phyloP scores from a whole-genome alignment of 2,329 filamentous ascomycete species.

The Phaeophleospora eucalypticola region DNA sequence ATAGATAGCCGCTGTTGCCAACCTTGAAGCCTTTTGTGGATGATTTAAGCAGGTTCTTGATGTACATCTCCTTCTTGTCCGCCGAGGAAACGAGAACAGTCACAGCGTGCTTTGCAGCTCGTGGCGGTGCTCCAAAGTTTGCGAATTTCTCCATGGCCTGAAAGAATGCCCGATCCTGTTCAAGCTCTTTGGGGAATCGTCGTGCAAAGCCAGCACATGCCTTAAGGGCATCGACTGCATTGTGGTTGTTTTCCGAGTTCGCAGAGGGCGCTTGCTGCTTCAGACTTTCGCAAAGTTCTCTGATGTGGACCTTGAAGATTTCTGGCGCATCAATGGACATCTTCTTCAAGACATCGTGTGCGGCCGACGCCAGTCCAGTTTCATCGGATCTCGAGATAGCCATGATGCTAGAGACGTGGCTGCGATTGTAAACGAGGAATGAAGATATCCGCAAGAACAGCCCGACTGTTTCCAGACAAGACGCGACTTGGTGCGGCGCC shows the following conservation, averaged over 20 bases:
- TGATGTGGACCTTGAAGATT: constrained; percentile 87
- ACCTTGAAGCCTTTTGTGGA: constrained; percentile 71
- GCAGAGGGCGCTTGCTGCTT: constrained; percentile 73
- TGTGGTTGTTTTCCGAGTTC: constrained; percentile 62
- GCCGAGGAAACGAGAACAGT: constrained; percentile 78
- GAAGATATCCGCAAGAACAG: constrained; percentile 80
- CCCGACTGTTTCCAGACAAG: constrained; percentile 71
- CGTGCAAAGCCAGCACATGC: constrained; percentile 89
- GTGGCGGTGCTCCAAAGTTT: constrained; percentile 72
- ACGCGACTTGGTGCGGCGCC: constrained; percentile 54
- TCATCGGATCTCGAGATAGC: constrained; percentile 81
- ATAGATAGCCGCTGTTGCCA: constrained; percentile 67
- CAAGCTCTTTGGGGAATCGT: constrained; percentile 79
- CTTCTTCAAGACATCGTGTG: constrained; percentile 85
- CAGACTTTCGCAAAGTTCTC: constrained; percentile 83
- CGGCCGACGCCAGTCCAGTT: constrained; percentile 69
- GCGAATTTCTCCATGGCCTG: constrained; percentile 80
- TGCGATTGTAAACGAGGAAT: constrained; percentile 86
- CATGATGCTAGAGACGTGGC: constrained; percentile 86
- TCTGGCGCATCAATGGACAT: constrained; percentile 87
- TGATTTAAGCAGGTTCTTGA: constrained; percentile 75
- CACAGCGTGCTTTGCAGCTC: constrained; percentile 88
- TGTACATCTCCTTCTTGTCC: constrained; percentile 77
- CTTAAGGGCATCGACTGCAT: constrained; percentile 85
- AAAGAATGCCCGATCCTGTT: constrained; percentile 72